Conservation (phyloP, 495 filamentous ascomycete genomes). For the Tuber aestivum region DNA sequence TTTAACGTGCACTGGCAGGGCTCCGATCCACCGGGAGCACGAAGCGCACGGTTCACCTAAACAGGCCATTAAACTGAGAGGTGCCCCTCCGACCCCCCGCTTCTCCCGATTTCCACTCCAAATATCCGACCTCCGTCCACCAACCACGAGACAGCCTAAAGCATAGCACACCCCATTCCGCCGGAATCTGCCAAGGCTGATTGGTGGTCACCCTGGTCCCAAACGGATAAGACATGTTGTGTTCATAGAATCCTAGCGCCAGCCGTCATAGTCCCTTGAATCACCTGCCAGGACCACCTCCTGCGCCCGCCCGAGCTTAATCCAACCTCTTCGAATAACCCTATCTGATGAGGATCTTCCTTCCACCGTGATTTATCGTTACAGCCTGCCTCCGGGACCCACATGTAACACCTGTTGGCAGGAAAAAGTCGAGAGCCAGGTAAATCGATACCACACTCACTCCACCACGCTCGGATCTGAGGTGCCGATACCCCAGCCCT, state of each 20-base stretch:
- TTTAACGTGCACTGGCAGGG: neutral
- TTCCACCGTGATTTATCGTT: neutral
- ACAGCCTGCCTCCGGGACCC: neutral
- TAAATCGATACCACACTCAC: neutral
- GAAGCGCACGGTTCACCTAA: neutral
- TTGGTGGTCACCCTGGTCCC: neutral
- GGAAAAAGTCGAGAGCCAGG: neutral
- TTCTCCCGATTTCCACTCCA: neutral
- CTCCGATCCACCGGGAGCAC: neutral
- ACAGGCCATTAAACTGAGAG: neutral
- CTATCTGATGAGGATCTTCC: neutral
- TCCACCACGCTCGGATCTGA: neutral
- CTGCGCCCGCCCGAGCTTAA: neutral
- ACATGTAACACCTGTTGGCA: neutral
- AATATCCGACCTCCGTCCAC: neutral
- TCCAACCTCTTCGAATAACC: neutral
- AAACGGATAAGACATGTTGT: neutral
- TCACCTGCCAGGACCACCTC: neutral
- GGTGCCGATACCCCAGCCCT: neutral
- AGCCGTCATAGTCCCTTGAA: neutral
- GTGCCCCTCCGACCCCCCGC: neutral
- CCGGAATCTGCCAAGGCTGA: neutral
- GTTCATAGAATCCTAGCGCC: neutral
- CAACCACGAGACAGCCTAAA: neutral
- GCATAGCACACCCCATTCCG: neutral